Evolutionary conservation across 148 eudicot genomes (phyloP), one percentile per base, ranked within the genome.

Genomic region (Vaccinium corymbosum): DNA sequence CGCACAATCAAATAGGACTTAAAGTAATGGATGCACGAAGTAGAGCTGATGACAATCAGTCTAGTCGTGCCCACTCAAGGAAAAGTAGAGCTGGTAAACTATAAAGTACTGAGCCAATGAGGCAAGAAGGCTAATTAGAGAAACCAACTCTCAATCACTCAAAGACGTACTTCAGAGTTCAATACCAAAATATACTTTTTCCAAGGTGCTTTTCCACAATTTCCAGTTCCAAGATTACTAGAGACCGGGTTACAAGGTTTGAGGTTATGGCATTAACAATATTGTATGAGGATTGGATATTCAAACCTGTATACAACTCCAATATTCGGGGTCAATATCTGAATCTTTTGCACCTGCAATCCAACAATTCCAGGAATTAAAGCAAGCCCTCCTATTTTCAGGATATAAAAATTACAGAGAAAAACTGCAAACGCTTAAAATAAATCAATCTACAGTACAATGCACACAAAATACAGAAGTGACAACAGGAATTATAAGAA

Each of bases 231-330:
- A 20, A 56, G 48, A 56, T 9, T 56, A 53, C 56, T 6, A 70
- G 27, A 46, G 62, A 7, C 29, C 38, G 48, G 25, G 53, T 78
- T 20, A 53, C 35, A 16, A 5, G 38, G 64, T 85, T 80, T 53
- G 8, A 27, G 27, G 6, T 46, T 72, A 42, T 25, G 27, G 50
- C 49, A 76, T 29, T 62, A 75, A 32, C 51, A 81, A 42, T 29
- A 81, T 15, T 20, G 27, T 51, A 55, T 25, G 48, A 51, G 68
- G 14, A 59, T 20, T 38, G 76, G 15, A n/a, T 51, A 49, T 49
- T 77, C 84, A 81, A 80, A 97, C 99, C 99, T 97, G 90, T 97
- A 97, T 22, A 95, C 98, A 81, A 94, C 99, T 89, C 99, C 99
- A 86, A 97, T 97, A 66, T 95, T 97, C 80, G 99, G 95, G 70